Conservation (phyloP, 1,284 basidiomycete genomes). For the Mycocalia duriaeana region DNA sequence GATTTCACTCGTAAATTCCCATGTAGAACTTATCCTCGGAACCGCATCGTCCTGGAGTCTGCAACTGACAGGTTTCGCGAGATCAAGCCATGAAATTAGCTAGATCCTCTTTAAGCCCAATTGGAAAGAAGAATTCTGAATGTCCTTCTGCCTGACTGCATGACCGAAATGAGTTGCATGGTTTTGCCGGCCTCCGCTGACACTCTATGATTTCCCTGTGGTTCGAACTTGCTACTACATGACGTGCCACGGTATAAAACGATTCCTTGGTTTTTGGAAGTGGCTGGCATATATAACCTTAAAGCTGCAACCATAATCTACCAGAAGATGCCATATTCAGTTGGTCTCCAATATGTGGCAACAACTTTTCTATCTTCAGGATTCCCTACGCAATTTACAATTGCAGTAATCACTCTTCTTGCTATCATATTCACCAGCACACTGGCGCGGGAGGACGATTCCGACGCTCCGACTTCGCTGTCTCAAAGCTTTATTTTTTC, state of each 20-base stretch:
- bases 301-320: too few species aligned
- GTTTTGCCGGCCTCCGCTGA: slow-evolving; percentile 22
- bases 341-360: slow-evolving; percentile 56
- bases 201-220: slow-evolving; percentile 23
- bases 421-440: slow-evolving; percentile 43
- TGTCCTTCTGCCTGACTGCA: too few species aligned
- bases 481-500: slow-evolving; percentile 52
- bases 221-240: slow-evolving; percentile 14
- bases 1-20: too few species aligned
- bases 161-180: slow-evolving; percentile 26
- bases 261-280: too few species aligned
- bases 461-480: slow-evolving; percentile 45
- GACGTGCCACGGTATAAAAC: too few species aligned
- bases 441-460: slow-evolving; percentile 39
- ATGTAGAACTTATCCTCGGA: too few species aligned
- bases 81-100: too few species aligned
- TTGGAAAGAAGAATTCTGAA: too few species aligned
- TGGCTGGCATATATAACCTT: too few species aligned
- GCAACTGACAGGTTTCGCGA: too few species aligned
- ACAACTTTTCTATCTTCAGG: slow-evolving; percentile 53
- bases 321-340: slow-evolving; percentile 42
- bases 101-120: too few species aligned
- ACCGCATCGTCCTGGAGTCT: too few species aligned
- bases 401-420: slow-evolving; percentile 50
- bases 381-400: slow-evolving; percentile 46